Percentiles rank a stretch among this genome's conserved stretches.
phyloP scores from a whole-genome alignment of 345 rosid species.

The Populus simonii region DNA sequence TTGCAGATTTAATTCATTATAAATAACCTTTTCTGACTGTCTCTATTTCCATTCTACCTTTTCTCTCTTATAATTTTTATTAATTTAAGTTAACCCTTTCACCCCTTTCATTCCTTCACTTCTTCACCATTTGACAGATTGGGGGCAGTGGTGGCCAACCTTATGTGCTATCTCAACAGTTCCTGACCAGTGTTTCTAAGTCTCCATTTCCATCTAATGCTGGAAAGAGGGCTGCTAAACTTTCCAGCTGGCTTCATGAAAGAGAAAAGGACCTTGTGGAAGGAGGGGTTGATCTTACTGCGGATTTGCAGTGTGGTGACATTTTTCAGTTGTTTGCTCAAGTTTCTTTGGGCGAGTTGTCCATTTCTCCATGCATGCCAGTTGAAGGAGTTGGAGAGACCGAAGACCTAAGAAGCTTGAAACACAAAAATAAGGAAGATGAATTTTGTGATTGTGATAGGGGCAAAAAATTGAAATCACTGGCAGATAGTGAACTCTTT shows the following conservation, averaged over 20 bases:
- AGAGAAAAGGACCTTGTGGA: slow-evolving; percentile 54
- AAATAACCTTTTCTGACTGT: no score
- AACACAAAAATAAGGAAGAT: slow-evolving; percentile 61
- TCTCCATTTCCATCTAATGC: slow-evolving; percentile 75
- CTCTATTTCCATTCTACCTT: background rate
- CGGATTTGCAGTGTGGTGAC: slow-evolving; percentile 92
- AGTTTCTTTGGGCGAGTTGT: slow-evolving; percentile 74
- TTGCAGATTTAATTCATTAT: background rate
- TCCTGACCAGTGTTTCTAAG: slow-evolving; percentile 66
- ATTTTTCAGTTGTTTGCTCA: slow-evolving; percentile 66
- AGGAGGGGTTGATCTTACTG: slow-evolving; percentile 50
- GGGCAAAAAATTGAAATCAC: slow-evolving; percentile 57
- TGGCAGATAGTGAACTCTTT: slow-evolving; percentile 67
- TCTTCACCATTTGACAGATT: slow-evolving; percentile 46
- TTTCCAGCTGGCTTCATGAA: slow-evolving; percentile 68
- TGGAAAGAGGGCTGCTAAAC: slow-evolving; percentile 74
- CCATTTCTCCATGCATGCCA: slow-evolving; percentile 63
- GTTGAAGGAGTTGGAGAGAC: slow-evolving; percentile 93
- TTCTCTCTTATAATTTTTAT: no score
- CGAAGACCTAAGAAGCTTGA: slow-evolving; percentile 70
- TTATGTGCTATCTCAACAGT: slow-evolving; percentile 72
- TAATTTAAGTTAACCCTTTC: no score
- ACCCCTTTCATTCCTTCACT: no score
- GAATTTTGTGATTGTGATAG: slow-evolving; percentile 46
- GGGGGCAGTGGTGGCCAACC: slow-evolving; percentile 83